Base-by-base conservation (phyloP, 139 green algal species). In the Axilococcus clingmanii region DNA sequence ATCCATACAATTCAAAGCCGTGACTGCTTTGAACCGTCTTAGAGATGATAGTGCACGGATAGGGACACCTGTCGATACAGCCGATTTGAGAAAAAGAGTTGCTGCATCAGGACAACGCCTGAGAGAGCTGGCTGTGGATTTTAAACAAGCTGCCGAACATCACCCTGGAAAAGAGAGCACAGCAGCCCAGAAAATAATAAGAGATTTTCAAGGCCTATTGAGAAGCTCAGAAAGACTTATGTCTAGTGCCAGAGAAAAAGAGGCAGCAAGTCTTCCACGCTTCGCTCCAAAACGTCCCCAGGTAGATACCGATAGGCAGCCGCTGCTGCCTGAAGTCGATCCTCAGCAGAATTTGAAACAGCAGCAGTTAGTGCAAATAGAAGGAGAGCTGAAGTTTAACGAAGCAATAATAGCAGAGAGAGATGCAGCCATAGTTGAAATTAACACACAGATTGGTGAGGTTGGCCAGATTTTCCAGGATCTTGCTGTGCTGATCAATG, bases 361-460 rank as follows among this genome's bases (percentile, higher is more conserved):
- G 44, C 30, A 66, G 41, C 57, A 79, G 63, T 28, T 59, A 14
- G 40, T 63, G 3, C 34, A 50, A 9, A 55, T 89, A 57, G 82
- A 88, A 9, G 73, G 72, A 15, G 40, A 69, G 36, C 69, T 93
- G 19, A 35, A 63, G 17, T 85, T 82, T 57, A 85, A 94, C 40
- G 82, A 90, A 44, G 78, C 75, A 1, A 48, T 94, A 5, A 91
- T 94, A 40, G 79, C 88, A 49, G 86, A 95, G 64, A 60, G 86
- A 15, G 85, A 94, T 50, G 41, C 72, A 28, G 84, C 74, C 33
- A 91, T 94, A 20, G 49, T 43, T 0, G 72, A 75, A 27, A 79
- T 81, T 30, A 32, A 51, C 14, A 53, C 59, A 12, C 67, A 83
- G 56, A 83, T 84, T 20, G 63, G 68, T 7, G 76, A 84, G 40